These are phyloP conservation scores for Ciborinia camelliae DNA, from an alignment of 2,329 filamentous ascomycete genomes.

Conservation along the genomic window DNA sequence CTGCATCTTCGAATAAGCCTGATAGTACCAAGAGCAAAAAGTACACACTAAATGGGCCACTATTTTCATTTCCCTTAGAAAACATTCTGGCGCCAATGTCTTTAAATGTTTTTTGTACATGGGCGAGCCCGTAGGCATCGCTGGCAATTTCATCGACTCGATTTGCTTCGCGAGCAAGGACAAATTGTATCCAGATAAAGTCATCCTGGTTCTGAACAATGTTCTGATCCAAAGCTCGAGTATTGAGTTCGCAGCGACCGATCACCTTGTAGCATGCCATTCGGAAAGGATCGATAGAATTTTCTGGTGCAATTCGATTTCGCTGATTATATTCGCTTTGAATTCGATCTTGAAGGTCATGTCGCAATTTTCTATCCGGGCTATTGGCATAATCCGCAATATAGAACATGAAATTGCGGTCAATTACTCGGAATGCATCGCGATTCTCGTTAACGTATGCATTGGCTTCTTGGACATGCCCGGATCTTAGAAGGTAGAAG, in stretches of 20 bases:
- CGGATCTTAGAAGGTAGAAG: slow-evolving; percentile 85
- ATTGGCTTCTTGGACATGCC: slow-evolving; percentile 78
- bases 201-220: slow-evolving; percentile 57
- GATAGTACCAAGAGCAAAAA: slow-evolving; percentile 89
- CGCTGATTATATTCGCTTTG: slow-evolving; percentile 87
- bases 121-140: slow-evolving; percentile 61
- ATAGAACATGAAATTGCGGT: slow-evolving; percentile 85
- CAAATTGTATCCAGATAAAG: slow-evolving; percentile 71
- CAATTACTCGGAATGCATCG: slow-evolving; percentile 80
- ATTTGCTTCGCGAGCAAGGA: slow-evolving; percentile 63
- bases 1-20: slow-evolving; percentile 90
- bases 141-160: slow-evolving; percentile 61
- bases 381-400: slow-evolving; percentile 80
- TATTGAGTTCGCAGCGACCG: slow-evolving; percentile 68
- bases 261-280: slow-evolving; percentile 99
- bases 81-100: slow-evolving; percentile 94
- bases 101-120: slow-evolving; percentile 74
- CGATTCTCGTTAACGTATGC: slow-evolving; percentile 80
- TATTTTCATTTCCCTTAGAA: slow-evolving; percentile 67
- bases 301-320: slow-evolving; percentile 76
- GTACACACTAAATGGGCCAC: slow-evolving; percentile 79
- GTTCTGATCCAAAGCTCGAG: slow-evolving; percentile 57
- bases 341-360: slow-evolving; percentile 80
- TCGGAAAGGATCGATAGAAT: slow-evolving; percentile 88
- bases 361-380: slow-evolving; percentile 71